These are phyloP conservation scores for Phytopythium vexans DNA, from an alignment of 352 stramenopile genomes.

Conservation along the genomic window DNA sequence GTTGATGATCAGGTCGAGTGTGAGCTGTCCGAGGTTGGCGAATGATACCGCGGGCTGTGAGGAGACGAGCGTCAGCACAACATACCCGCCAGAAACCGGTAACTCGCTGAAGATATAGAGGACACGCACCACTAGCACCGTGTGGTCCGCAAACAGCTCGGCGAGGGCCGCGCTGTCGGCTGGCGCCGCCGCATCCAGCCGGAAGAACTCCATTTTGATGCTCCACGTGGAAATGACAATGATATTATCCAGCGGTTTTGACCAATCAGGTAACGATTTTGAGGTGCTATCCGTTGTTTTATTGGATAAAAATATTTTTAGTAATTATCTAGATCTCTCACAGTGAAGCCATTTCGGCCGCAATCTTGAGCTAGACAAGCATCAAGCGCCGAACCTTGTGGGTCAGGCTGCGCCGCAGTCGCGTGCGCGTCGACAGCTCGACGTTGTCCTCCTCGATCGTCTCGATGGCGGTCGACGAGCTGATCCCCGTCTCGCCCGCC, in stretches of 20 bases:
- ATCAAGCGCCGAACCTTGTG: slow-evolving; percentile 47
- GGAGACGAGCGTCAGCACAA: not conserved
- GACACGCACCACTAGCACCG: slow-evolving; percentile 46
- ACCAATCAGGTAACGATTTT: no score
- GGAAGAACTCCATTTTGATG: slow-evolving; percentile 50
- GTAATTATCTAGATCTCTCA: no score
- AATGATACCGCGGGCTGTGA: slow-evolving; percentile 68
- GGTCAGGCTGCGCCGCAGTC: slow-evolving; percentile 24
- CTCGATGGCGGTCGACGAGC: slow-evolving; percentile 11
- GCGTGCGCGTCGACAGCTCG: slow-evolving; percentile 4
- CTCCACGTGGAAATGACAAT: not conserved
- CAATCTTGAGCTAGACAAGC: slow-evolving; percentile 24
- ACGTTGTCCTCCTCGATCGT: slow-evolving; percentile 6
- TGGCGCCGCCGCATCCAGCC: slow-evolving; percentile 14
- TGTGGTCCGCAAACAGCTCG: slow-evolving; percentile 49
- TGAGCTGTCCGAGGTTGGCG: slow-evolving; percentile 79
- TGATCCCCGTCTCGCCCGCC: not conserved
- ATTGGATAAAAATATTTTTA: no score
- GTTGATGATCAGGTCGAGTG: slow-evolving; percentile 75
- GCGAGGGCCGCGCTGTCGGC: slow-evolving; percentile 19
- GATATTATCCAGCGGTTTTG: no score
- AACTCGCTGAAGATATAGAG: not conserved
- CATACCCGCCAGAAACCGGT: not conserved
- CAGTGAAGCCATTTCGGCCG: not conserved
- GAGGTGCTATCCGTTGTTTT: no score